phyloP scores from a whole-genome alignment of 208 protist genomes.

The Paratrypanosoma confusum region DNA sequence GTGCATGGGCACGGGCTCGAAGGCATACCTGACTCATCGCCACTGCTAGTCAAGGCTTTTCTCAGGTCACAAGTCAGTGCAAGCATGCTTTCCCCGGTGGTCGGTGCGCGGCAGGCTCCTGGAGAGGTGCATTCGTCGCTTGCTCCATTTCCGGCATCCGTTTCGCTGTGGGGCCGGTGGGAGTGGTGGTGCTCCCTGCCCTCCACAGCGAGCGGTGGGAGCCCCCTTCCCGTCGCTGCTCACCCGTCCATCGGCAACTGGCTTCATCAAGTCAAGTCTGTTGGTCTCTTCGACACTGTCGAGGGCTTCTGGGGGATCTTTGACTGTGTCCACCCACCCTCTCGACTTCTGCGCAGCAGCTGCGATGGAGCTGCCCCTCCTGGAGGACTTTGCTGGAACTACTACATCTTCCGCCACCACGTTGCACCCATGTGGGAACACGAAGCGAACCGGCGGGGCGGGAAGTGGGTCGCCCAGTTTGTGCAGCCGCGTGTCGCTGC shows the following conservation, averaged over 20 bases:
- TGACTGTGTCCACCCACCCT: constrained; percentile 62
- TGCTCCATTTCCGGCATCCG: no score
- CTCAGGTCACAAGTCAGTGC: no score
- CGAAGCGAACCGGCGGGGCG: constrained; percentile 77
- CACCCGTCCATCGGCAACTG: constrained; percentile 27
- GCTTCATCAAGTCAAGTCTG: constrained; percentile 68
- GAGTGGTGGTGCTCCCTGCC: constrained; percentile 80
- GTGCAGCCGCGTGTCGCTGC: neutral
- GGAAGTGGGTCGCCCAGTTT: constrained; percentile 76
- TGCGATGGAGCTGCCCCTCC: no score
- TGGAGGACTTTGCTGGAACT: constrained; percentile 58
- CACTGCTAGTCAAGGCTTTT: no score
- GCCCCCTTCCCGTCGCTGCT: neutral
- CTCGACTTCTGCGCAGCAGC: constrained; percentile 20
- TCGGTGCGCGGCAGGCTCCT: no score
- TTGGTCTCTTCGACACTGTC: constrained; percentile 80
- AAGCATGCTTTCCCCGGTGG: no score
- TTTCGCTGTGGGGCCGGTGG: constrained; percentile 84
- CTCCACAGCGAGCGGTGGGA: no score
- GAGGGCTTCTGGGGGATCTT: constrained; percentile 81
- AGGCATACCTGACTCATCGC: no score
- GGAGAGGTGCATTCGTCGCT: no score
- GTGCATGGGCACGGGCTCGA: no score
- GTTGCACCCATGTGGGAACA: constrained; percentile 89
- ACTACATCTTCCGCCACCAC: constrained; percentile 82